Conservation (phyloP, 1,139 yeast species). For the Nakaseomyces nivariensis region DNA sequence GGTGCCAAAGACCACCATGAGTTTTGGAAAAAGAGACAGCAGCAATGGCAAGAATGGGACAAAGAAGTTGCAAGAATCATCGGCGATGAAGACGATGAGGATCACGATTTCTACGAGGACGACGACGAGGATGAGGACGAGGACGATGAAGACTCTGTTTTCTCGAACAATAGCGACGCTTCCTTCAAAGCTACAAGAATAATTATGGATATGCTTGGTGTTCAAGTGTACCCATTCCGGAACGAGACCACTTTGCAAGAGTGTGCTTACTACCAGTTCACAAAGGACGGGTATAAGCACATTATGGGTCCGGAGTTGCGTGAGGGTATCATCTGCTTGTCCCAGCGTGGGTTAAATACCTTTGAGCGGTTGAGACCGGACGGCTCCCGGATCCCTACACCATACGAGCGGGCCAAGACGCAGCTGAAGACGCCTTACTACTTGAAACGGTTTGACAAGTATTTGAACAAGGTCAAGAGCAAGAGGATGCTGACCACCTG, state of each 20-base stretch:
- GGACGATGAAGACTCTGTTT: neutral
- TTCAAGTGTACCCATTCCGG: neutral
- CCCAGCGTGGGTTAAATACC: neutral
- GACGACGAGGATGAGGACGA: neutral
- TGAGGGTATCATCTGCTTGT: neutral
- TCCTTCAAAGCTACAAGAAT: neutral
- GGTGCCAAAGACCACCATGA: conserved; percentile 3
- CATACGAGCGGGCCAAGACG: neutral
- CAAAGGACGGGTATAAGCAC: conserved; percentile 1
- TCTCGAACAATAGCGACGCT: neutral
- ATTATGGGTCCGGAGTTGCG: neutral
- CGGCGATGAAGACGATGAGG: conserved; percentile 1
- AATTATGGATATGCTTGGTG: neutral
- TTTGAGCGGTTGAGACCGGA: neutral
- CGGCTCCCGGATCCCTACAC: neutral
- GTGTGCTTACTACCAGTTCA: conserved; percentile 1
- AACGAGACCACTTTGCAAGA: conserved; percentile 3
- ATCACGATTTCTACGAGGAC: neutral
- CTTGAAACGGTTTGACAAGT: conserved; percentile 1
- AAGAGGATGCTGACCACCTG: neutral
- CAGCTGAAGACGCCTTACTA: neutral
- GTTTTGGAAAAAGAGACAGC: conserved; percentile 2
- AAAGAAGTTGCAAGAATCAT: neutral
- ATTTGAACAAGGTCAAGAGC: neutral
- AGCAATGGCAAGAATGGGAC: conserved; percentile 1